Percentiles rank a stretch among this genome's conserved stretches.
Evolutionary conservation across 2,329 filamentous ascomycete genomes (phyloP).

Genomic region (Xylaria polymorpha): DNA sequence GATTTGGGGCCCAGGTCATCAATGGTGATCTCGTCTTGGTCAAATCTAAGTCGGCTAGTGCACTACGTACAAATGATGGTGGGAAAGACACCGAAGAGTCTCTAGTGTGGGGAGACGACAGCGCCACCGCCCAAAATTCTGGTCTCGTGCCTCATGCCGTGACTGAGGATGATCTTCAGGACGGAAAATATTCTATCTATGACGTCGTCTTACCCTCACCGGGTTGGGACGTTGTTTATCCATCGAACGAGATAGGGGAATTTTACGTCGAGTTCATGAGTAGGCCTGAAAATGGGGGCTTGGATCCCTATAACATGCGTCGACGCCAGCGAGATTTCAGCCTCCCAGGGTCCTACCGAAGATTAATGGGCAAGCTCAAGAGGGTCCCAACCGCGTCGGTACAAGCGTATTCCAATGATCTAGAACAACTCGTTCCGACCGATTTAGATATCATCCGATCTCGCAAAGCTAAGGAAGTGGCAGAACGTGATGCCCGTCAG

Average conservation of each 20-base stretch:
- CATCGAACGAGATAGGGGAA: conserved; percentile 81
- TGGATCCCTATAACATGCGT: conserved; percentile 89
- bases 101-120: conserved; percentile 67
- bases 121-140: conserved; percentile 59
- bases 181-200: conserved; percentile 81
- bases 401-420: conserved; percentile 73
- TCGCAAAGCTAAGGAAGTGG: conserved; percentile 49
- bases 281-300: conserved; percentile 76
- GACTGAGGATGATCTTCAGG: conserved; percentile 79
- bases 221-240: conserved; percentile 90
- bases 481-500: conserved; percentile 43
- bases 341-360: conserved; percentile 88
- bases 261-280: conserved; percentile 91
- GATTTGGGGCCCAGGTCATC: conserved; percentile 78
- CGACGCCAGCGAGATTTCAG: conserved; percentile 88
- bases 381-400: conserved; percentile 75
- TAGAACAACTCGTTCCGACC: conserved; percentile 88
- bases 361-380: conserved; percentile 79
- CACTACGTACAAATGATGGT: conserved; percentile 58
- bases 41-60: conserved; percentile 50
- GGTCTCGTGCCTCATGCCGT: conserved; percentile 74
- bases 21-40: conserved; percentile 85
- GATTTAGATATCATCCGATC: conserved; percentile 77
- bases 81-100: conserved; percentile 75
- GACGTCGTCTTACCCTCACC: conserved; percentile 94